A percentile compares a stretch with the other conserved stretches of the same genome.
phyloP scores from a whole-genome alignment of 768 basidiomycete genomes.

The Collybia nuda region DNA sequence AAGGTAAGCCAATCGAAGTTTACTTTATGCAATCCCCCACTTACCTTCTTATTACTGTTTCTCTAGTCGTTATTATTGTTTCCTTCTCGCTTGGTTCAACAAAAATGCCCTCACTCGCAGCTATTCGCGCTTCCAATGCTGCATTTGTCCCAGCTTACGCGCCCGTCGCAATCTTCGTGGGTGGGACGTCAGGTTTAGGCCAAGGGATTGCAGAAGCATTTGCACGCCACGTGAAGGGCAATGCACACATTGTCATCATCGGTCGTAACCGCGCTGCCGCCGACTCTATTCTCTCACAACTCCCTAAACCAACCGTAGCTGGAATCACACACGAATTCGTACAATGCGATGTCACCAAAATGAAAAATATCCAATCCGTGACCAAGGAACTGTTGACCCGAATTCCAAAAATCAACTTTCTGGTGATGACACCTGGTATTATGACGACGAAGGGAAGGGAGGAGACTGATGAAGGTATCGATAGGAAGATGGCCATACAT shows the following conservation, averaged over 20 bases:
- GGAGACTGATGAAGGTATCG: conserved; percentile 46
- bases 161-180: conserved; percentile 41
- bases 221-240: conserved; percentile 46
- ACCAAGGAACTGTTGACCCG: conserved; percentile 25
- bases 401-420: conserved; percentile 50
- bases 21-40: too few species aligned
- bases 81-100: background rate
- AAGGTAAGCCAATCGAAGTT: too few species aligned
- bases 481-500: conserved; percentile 38
- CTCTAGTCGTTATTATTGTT: too few species aligned
- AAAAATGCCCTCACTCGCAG: conserved; percentile 1
- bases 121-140: conserved; percentile 25
- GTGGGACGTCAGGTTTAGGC: conserved; percentile 50
- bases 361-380: conserved; percentile 44
- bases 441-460: conserved; percentile 34
- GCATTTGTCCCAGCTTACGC: conserved; percentile 19
- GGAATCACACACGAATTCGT: conserved; percentile 42
- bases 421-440: conserved; percentile 46
- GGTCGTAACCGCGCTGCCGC: conserved; percentile 54
- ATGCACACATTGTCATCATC: conserved; percentile 50
- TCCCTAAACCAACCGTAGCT: conserved; percentile 31
- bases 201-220: conserved; percentile 45
- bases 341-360: conserved; percentile 47
- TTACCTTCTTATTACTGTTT: too few species aligned
- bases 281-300: conserved; percentile 38